Evolutionary conservation across 2,329 filamentous ascomycete genomes (phyloP), one percentile per base, ranked within the genome.

Genomic region (Fusarium nodosum): DNA sequence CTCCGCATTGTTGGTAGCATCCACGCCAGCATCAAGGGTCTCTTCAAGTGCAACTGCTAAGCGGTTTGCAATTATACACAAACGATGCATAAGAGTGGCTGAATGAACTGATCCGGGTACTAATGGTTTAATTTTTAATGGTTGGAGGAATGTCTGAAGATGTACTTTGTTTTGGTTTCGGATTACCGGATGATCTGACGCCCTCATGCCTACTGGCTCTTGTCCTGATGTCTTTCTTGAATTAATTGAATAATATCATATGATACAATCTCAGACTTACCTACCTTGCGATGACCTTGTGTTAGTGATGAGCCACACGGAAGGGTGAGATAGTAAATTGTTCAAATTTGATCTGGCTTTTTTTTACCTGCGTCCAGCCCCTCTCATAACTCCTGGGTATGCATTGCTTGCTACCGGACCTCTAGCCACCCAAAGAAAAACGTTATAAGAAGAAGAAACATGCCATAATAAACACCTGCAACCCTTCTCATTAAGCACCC

Each of bases 21-120:
- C 45, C 55, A 78, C 65, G 72, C 69, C 56, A 61, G 61, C 51
- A 60, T 80, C 52, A 60, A 79, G 58, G 60, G 60, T 59, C 72
- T 68, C 39, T 80, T 79, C 68, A 61, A 77, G 72, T 80, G 77
- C 72, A 70, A 75, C 72, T 80, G 78, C 74, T 77, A 75, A 72
- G 52, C 47, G 26, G n/a, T 36, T 30, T 44, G 46, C 42, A 48
- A 50, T 26, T 36, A 30, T 22, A 9, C 28, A 45, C 28, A 30
- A 51, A 51, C 16, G n/a, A 51, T 30, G 18, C 7, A 26, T 10
- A 51, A 15, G 48, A 51, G 26, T 30, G 24, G 31, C 13, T 51
- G 26, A 38, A 13, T 38, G 30, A 42, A 42, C 36, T 39, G 28
- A 22, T 33, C 24, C 38, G 34, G 52, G 42, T 47, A 50, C 36